phyloP scores from a whole-genome alignment of 208 protist species.

The Acanthamoeba healyi region DNA sequence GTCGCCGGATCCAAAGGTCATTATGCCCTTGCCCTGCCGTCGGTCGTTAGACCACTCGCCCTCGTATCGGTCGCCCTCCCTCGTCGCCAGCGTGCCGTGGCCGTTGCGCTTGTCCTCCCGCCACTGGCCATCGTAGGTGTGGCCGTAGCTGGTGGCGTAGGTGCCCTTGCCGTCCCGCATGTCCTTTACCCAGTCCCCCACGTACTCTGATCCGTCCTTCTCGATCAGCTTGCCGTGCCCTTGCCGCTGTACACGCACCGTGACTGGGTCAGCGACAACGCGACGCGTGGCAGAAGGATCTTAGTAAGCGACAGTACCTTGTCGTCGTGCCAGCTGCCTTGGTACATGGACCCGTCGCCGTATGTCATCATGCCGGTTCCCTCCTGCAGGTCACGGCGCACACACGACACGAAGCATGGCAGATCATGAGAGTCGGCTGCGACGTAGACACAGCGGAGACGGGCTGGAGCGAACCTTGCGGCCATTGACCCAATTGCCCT shows the following conservation, averaged over 20 bases:
- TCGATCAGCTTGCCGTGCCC: background rate
- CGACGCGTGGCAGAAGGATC: too few relatives aligned
- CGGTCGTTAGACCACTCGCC: conserved; percentile 9
- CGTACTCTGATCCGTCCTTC: conserved; percentile 1
- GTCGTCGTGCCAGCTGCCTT: conserved; percentile 38
- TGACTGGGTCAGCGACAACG: too few relatives aligned
- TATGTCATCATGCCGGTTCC: background rate
- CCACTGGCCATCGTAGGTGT: conserved; percentile 29
- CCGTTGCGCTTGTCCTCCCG: conserved; percentile 47
- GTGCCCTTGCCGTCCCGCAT: background rate
- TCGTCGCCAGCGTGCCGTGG: conserved; percentile 17
- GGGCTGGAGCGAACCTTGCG: background rate
- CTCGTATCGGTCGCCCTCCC: conserved; percentile 21
- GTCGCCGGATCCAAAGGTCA: background rate
- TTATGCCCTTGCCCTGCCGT: conserved; percentile 32
- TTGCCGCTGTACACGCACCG: too few relatives aligned
- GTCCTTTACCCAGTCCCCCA: conserved; percentile 36
- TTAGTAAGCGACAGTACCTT: too few relatives aligned
- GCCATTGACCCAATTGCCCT: conserved; percentile 43
- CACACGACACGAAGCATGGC: background rate
- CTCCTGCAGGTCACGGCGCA: background rate
- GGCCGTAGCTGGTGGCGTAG: background rate
- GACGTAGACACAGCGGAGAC: too few relatives aligned
- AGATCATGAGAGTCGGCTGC: too few relatives aligned
- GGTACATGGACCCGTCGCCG: background rate